Evolutionary conservation across 345 rosid species (phyloP), one percentile per base, ranked within the genome.

Genomic region (Kandelia obovata): DNA sequence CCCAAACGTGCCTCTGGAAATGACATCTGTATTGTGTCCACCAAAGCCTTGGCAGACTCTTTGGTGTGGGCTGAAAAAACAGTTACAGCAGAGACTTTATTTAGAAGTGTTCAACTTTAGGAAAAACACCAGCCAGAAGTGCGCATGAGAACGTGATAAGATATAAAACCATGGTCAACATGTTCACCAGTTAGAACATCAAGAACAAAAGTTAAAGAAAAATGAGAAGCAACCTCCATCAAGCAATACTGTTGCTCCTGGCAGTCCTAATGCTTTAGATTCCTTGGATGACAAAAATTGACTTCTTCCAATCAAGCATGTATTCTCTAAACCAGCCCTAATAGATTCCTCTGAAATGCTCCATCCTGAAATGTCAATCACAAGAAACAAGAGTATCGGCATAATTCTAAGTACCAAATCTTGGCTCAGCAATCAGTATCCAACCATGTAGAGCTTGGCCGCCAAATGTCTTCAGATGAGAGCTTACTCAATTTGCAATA

Each of bases 21-120:
- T 9, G 78, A 73, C 78, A 81, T 83, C 55, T 66, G 73, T 73
- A 88, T 80, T 37, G 86, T 85, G 26, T 88, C 85, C 67, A 83
- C 71, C 80, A 94, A 65, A 49, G 96, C 92, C 77, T 79, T 81
- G 19, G 96, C 96, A n/a, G 98, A 91, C 62, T 94, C 98, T 72
- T 85, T 91, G 11, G 96, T 94, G 69, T 91, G 97, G 4, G 98
- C 97, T 94, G 89, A 71, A 65, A 73, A 63, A 28, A 27, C 7
- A 53, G 37, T 16, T 30, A 21, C 49, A 58, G 11, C 16, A 20
- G 59, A 49, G 13, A 34, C 47, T 56, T 56, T 57, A 58, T 56
- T 56, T 57, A 58, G 59, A 13, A 53, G 32, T 43, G 53, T 1
- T 9, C 31, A 34, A 21, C 47, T 9, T 23, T n/a, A 8, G 62